Percentiles rank a stretch among this genome's conserved stretches.
These are phyloP conservation scores for Scheffersomyces segobiensis DNA, from an alignment of 1,139 yeast genomes.

Conservation along the genomic window DNA sequence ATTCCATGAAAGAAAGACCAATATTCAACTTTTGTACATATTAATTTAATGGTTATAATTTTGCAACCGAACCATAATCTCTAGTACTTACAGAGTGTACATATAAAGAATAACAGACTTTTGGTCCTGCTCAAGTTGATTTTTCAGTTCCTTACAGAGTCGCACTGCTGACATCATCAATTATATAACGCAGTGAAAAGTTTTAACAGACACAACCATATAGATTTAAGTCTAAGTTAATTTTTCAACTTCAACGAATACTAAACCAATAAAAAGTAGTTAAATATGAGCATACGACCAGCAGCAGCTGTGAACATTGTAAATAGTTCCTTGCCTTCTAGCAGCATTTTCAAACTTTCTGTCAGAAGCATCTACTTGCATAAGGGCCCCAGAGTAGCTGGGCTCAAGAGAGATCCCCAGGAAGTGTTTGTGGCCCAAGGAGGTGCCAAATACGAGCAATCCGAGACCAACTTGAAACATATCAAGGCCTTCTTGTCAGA, in stretches of 20 bases:
- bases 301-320: neutral
- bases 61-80: neutral
- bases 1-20: too few species aligned
- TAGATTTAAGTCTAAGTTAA: neutral
- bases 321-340: neutral
- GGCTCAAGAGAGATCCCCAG: constrained; percentile 74
- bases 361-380: constrained; percentile 36
- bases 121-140: neutral
- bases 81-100: neutral
- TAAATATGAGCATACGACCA: constrained; percentile 4
- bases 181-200: constrained; percentile 3
- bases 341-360: neutral
- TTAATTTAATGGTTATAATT: too few species aligned
- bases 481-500: constrained; percentile 48
- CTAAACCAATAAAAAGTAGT: neutral
- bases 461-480: constrained; percentile 47
- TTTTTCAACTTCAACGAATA: neutral
- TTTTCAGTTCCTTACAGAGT: neutral
- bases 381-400: constrained; percentile 66
- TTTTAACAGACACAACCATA: neutral
- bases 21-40: neutral
- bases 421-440: constrained; percentile 57
- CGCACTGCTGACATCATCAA: constrained; percentile 3
- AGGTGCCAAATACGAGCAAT: constrained; percentile 61
- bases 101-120: neutral